Conservation (phyloP, 23 red algal genomes). For the Cyanidiococcus yangmingshanensis region DNA sequence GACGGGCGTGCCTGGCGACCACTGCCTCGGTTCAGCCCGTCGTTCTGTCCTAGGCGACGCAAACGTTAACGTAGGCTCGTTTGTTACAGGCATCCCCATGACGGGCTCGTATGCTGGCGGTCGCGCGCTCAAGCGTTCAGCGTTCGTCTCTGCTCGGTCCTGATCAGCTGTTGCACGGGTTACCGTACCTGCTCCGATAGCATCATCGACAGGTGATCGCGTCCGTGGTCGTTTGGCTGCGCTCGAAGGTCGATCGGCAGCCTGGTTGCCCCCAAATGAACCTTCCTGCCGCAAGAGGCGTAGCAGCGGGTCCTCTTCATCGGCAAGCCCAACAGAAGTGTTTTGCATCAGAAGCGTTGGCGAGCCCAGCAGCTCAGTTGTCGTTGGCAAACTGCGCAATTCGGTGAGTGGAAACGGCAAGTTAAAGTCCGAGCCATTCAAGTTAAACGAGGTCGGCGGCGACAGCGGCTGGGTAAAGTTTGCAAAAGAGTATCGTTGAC, state of each 20-base stretch:
- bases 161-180: neutral
- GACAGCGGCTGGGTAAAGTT: neutral
- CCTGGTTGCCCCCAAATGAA: neutral
- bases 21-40: neutral
- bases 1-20: neutral
- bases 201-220: neutral
- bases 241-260: neutral
- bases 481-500: neutral
- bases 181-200: neutral
- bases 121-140: neutral
- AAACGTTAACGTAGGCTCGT: neutral
- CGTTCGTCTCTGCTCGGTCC: neutral
- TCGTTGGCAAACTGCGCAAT: conserved; percentile 18
- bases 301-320: conserved; percentile 4
- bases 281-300: neutral
- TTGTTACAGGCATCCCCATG: neutral
- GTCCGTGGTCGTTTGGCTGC: neutral
- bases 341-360: neutral
- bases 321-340: neutral
- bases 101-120: neutral
- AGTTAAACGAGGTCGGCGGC: conserved; percentile 17
- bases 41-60: neutral
- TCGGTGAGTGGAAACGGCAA: neutral
- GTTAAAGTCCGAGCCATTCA: conserved; percentile 7
- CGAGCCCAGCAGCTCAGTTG: conserved; percentile 7